phyloP scores from a whole-genome alignment of 306 rosid genomes.

The Hippophae gyantsensis region DNA sequence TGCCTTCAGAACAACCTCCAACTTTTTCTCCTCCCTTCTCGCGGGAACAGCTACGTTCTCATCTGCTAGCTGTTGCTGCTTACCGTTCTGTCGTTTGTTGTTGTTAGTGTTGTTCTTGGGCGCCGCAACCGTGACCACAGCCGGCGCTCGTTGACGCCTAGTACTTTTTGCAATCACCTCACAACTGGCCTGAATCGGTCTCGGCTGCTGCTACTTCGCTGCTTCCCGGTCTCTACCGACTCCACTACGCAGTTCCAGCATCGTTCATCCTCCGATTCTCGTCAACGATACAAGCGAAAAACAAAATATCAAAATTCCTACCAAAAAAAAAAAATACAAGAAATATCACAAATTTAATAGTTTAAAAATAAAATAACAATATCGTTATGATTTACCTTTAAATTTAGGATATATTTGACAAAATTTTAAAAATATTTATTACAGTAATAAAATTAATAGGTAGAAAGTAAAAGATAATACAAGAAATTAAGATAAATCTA shows the following conservation, averaged over 20 bases:
- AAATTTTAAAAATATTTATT: too few relatives aligned
- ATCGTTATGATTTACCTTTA: too few relatives aligned
- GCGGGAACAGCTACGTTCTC: conserved; percentile 40
- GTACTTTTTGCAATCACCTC: conserved; percentile 74
- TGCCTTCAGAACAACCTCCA: conserved; percentile 47
- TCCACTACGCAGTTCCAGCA: conserved; percentile 87
- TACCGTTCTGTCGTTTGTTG: conserved; percentile 28
- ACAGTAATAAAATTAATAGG: too few relatives aligned
- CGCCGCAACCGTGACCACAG: conserved; percentile 8
- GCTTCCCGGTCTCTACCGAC: conserved; percentile 78
- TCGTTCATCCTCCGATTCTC: conserved; percentile 79
- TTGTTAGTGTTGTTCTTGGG: conserved; percentile 18
- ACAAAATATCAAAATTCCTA: not conserved
- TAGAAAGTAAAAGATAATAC: too few relatives aligned
- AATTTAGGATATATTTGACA: too few relatives aligned
- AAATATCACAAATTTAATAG: too few relatives aligned
- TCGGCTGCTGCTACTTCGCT: conserved; percentile 32
- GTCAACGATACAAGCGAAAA: conserved; percentile 22
- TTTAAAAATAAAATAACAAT: too few relatives aligned
- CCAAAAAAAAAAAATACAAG: not conserved
- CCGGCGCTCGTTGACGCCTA: conserved; percentile 35
- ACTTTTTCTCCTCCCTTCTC: conserved; percentile 23
- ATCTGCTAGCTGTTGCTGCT: conserved; percentile 28
- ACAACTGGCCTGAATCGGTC: conserved; percentile 42
- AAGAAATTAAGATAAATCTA: too few relatives aligned